phyloP scores from a whole-genome alignment of 78 protist genomes.

The Dictyostelium brefeldianum region DNA sequence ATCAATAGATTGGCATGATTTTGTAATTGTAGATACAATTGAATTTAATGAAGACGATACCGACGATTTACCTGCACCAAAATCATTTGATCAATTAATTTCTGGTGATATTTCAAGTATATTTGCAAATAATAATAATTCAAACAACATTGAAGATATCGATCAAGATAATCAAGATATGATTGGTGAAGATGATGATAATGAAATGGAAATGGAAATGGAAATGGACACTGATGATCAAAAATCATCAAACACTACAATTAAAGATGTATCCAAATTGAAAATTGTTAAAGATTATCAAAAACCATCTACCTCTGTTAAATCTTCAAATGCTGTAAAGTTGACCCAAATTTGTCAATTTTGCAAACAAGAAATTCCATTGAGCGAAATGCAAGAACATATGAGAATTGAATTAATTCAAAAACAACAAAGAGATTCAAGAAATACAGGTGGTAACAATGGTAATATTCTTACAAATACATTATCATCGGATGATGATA shows the following conservation, averaged over 20 bases:
- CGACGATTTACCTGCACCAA: slow-evolving; percentile 62
- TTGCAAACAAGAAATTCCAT: slow-evolving; percentile 81
- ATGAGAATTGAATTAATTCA: slow-evolving; percentile 89
- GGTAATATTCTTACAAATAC: background rate
- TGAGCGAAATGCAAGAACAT: slow-evolving; percentile 91
- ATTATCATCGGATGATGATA: slow-evolving; percentile 52
- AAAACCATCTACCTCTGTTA: slow-evolving; percentile 4
- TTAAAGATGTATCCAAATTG: slow-evolving; percentile 21
- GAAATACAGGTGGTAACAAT: background rate
- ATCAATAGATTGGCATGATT: slow-evolving; percentile 94
- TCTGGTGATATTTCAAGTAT: background rate
- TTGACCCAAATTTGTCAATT: slow-evolving; percentile 79
- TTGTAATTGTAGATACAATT: slow-evolving; percentile 92
- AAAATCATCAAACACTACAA: background rate
- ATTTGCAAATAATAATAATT: background rate
- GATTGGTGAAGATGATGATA: background rate
- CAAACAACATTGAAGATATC: background rate
- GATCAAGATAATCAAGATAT: background rate
- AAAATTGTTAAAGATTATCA: slow-evolving; percentile 64
- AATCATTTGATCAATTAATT: slow-evolving; percentile 59
- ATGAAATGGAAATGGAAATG: slow-evolving; percentile 58
- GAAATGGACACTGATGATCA: slow-evolving; percentile 49
- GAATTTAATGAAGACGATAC: slow-evolving; percentile 83
- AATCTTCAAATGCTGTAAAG: background rate
- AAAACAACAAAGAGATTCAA: slow-evolving; percentile 49